Base-by-base conservation (phyloP, 345 rosid species). In the Dipteronia sinensis region DNA sequence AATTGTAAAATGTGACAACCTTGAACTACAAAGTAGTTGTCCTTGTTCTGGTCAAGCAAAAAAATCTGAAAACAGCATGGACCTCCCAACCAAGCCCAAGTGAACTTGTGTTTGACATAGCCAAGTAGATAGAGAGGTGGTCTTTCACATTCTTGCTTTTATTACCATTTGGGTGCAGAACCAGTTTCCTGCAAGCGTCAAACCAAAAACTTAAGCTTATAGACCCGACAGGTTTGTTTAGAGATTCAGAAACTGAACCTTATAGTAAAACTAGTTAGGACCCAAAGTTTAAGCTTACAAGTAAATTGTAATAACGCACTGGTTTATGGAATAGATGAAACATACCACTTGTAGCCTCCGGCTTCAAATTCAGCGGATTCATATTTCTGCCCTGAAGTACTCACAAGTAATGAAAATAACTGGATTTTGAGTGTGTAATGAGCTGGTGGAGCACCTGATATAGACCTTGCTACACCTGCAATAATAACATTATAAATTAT, bases 281-380 rank as follows among this genome's bases (percentile, higher is more conserved):
- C n/a, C n/a, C n/a, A 40, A 29, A 40, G 8, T 8, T 40, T 40
- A 40, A 40, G 44, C 44, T 40, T 40, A 40, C 1, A 7, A 40
- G 44, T 40, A 40, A 40, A 40, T 40, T 40, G 8, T 40, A 40
- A 0, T 40, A 40, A 40, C 44, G 44, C 44, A 7, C 1, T 7
- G 7, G 44, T 40, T 40, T 40, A 40, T 40, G 44, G 6, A 40
- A 17, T 1, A 29, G 3, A 29, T 29, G 20, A 75, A 46, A 47
- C 78, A 85, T 80, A 90, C 95, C 97, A 93, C 83, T 85, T 88
- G 84, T 83, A 89, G 80, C 95, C 95, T 69, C 89, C 85, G 19
- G 95, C 94, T 84, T 87, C 86, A 79, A 93, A 91, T 73, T 74
- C 82, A 22, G 74, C 86, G 2, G 94, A 87, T 85, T 91, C 98